These are phyloP conservation scores for Lophium mytilinum DNA, from an alignment of 495 filamentous ascomycete genomes.

Conservation along the genomic window DNA sequence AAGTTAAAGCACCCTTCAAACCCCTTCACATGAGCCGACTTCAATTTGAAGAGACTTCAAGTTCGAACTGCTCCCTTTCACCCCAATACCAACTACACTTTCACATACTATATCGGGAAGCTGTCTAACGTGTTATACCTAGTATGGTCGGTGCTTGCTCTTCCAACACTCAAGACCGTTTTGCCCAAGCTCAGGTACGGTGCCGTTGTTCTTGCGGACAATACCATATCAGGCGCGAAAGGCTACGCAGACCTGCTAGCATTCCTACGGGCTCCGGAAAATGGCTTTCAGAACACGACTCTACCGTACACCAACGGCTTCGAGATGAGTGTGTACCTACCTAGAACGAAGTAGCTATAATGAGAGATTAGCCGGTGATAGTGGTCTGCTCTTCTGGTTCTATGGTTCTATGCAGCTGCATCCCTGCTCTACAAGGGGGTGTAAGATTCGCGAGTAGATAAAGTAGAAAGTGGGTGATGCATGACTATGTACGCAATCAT, in stretches of 20 bases:
- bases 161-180: slow-evolving; percentile 43
- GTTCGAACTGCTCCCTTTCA: too few relatives aligned
- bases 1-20: slow-evolving; percentile 11
- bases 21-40: background rate
- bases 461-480: too few relatives aligned
- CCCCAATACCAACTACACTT: background rate
- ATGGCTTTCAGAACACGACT: slow-evolving; percentile 4
- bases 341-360: background rate
- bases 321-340: slow-evolving; percentile 3
- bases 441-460: too few relatives aligned
- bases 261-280: background rate
- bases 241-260: slow-evolving; percentile 36
- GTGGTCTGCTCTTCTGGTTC: too few relatives aligned
- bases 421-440: too few relatives aligned
- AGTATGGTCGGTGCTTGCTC: slow-evolving; percentile 49
- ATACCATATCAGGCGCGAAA: slow-evolving; percentile 32
- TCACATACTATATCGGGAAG: background rate
- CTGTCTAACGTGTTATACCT: background rate
- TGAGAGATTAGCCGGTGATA: too few relatives aligned
- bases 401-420: too few relatives aligned
- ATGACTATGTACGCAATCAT: too few relatives aligned
- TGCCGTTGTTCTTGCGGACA: slow-evolving; percentile 46
- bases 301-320: slow-evolving; percentile 8
- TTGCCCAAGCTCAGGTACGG: slow-evolving; percentile 40
- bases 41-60: too few relatives aligned